Percentiles rank a stretch among this genome's conserved stretches.
These are phyloP conservation scores for Rheum nobile DNA, from an alignment of 148 eudicot genomes.

Conservation along the genomic window DNA sequence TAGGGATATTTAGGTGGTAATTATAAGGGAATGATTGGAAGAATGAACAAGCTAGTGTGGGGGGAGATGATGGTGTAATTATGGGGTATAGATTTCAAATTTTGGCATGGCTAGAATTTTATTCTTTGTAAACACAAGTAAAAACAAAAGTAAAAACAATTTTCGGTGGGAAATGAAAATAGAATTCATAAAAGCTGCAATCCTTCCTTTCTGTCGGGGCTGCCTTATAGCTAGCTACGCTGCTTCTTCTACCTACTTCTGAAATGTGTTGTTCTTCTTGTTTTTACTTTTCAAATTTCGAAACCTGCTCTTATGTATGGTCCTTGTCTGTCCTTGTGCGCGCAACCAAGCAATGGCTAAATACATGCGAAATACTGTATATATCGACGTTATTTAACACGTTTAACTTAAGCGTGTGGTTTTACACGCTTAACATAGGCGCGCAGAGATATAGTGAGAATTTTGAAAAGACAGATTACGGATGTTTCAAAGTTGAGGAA, in stretches of 20 bases:
- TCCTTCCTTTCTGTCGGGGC: slow-evolving; percentile 71
- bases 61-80: neutral
- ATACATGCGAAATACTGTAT: too few species aligned
- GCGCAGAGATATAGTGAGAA: too few species aligned
- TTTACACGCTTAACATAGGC: too few species aligned
- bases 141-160: slow-evolving; percentile 12
- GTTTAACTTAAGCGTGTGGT: too few species aligned
- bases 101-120: too few species aligned
- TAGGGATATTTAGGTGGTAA: neutral
- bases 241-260: neutral
- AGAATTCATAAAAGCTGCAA: slow-evolving; percentile 32
- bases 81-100: neutral
- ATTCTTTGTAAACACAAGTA: neutral
- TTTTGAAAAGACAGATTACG: too few species aligned
- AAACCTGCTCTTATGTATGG: neutral
- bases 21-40: slow-evolving; percentile 3
- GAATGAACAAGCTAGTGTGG: neutral
- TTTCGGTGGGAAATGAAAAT: slow-evolving; percentile 56
- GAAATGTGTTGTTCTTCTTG: neutral
- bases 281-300: neutral
- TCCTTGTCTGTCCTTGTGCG: too few species aligned
- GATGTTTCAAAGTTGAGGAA: too few species aligned
- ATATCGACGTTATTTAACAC: too few species aligned
- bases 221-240: slow-evolving; percentile 10
- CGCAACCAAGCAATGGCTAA: too few species aligned